Evolutionary conservation across 805 yeast species (phyloP), one percentile per base, ranked within the genome.

Genomic region (Yamadazyma philogaea): DNA sequence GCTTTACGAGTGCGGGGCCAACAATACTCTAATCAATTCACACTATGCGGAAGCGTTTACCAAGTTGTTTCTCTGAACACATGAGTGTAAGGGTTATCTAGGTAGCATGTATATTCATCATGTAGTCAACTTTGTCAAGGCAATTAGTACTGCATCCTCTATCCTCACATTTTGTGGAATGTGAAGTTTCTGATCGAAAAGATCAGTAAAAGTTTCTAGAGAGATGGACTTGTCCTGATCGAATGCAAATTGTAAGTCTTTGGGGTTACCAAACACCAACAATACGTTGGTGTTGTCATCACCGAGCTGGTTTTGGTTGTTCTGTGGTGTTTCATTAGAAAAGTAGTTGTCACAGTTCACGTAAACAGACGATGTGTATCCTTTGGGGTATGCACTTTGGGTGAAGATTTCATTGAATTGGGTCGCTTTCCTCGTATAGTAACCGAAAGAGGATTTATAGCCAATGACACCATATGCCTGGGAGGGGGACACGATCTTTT

Each of bases 391-490:
- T 2, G 82, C 68, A 36, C 85, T 73, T 53, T 85, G 86, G 12
- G 93, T 82, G 61, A 87, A 89, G 0, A 89, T 60, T 4, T 79
- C 66, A 32, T 79, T 75, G 53, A 88, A 80, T 5, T 67, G 56
- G 40, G 71, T 68, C 2, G 85, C 87, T 8, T 83, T 64, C 43
- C 97, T 68, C 1, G 89, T 90, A 44, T 75, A 77, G 58, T 84
- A 89, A 0, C 95, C 95, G 56, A 77, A 82, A 4, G 84, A 68
- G 1, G 79, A 67, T 45, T 74, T 74, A 15, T 78, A 76, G 1
- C 90, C 89, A 10, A 69, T 63, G 28, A 66, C 63, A 1, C 84
- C 86, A 51, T 87, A 85, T 0, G 93, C 95, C 37, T 75, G 81
- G 8, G 66, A 51, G 6, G 93, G 87, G 0, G 87, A 77, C 0